phyloP scores from a whole-genome alignment of 306 rosid species.

The Canavalia gladiata region DNA sequence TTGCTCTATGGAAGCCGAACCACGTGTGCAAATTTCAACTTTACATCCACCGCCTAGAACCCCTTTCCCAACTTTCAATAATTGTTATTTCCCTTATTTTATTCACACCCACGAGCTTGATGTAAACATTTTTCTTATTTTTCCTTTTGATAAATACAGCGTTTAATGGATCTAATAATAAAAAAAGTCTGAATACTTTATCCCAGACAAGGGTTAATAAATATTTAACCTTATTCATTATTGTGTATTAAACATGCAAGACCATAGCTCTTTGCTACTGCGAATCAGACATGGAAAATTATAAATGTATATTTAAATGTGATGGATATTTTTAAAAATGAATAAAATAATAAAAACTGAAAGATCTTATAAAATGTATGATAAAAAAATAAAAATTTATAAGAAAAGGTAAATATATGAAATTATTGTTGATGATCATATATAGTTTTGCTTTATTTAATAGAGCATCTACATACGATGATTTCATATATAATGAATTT shows the following conservation, averaged over 20 bases:
- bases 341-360: too few relatives aligned
- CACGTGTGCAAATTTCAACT: conserved; percentile 54
- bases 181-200: neutral
- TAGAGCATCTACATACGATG: too few relatives aligned
- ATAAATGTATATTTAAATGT: too few relatives aligned
- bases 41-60: conserved; percentile 49
- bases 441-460: neutral
- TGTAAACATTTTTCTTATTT: neutral
- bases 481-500: neutral
- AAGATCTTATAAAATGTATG: too few relatives aligned
- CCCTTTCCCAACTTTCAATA: neutral
- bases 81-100: neutral
- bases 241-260: neutral
- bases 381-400: too few relatives aligned
- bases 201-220: neutral
- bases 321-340: too few relatives aligned
- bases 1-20: conserved; percentile 51
- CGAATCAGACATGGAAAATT: too few relatives aligned
- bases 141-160: neutral
- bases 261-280: neutral
- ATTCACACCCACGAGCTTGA: too few relatives aligned
- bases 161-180: neutral
- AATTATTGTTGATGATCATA: too few relatives aligned
- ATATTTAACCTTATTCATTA: neutral
- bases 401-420: too few relatives aligned